Evolutionary conservation across 139 green algal genomes (phyloP), one percentile per base, ranked within the genome.

Genomic region (Coelastrella sp.): DNA sequence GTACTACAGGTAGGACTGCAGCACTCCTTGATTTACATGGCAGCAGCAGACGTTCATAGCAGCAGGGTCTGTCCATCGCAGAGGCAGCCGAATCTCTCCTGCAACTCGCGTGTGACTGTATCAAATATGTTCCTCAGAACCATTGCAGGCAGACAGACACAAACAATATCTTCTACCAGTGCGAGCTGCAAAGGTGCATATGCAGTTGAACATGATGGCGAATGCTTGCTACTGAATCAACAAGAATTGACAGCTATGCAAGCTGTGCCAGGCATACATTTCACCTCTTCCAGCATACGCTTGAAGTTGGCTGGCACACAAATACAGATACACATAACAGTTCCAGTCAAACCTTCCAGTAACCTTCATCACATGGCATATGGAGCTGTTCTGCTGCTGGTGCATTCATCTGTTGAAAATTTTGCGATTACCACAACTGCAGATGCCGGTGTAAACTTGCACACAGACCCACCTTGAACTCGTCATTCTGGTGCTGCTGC

Each of bases 1-100:
- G 80, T 91, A 78, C 80, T 63, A 68, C 57, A 87, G 80, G 88
- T 91, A 25, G 11, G 78, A 24, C 10, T 76, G 15, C 19, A 10
- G 19, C 63, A 70, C 4, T 70, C 63, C 11, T 12, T 20, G 12
- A 70, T 15, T 0, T 1, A 15, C 14, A 12, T 70, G 14, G 63
- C 11, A 12, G 14, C 12, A 12, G 11, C 63, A 70, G 63, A 12
- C 11, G 63, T 12, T 70, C 1, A 0, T 20, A 20, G 63, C 14
- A 70, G 3, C 14, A 70, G 11, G 63, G 12, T 70, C 35, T 49
- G 35, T 49, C 35, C 35, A 49, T 49, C 3, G 35, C 35, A 49
- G 35, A 49, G 35, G 35, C 35, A 49, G 35, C 3, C 3, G 35
- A 1, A 49, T 73, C 65, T 4, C 65, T 17, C 65, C 65, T 15